Evolutionary conservation across 2,329 filamentous ascomycete genomes (phyloP).

Genomic region (Dactylellina drechsleri): DNA sequence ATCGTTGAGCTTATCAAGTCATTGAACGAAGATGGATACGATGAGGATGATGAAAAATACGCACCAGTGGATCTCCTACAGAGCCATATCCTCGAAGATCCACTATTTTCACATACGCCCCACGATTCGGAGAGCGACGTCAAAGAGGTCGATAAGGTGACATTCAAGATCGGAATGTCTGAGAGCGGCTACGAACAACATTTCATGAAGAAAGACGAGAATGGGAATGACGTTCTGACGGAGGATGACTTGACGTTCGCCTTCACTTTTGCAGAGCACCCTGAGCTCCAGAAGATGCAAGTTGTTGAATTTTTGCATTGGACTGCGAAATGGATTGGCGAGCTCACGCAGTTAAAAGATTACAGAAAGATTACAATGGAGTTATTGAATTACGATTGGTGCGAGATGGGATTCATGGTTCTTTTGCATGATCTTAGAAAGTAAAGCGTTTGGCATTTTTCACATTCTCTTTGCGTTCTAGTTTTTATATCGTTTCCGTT

Average conservation of each 20-base stretch:
- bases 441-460: conserved; percentile 15
- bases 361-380: conserved; percentile 43
- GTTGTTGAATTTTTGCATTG: conserved; percentile 51
- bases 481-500: background rate
- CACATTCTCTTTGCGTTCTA: background rate
- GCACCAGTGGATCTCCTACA: conserved; percentile 35
- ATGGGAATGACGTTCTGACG: conserved; percentile 19
- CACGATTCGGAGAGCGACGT: conserved; percentile 21
- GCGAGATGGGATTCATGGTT: conserved; percentile 46
- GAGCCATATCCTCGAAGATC: conserved; percentile 43
- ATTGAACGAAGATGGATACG: background rate
- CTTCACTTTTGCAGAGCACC: conserved; percentile 35
- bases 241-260: conserved; percentile 34
- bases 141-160: conserved; percentile 23
- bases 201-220: conserved; percentile 27
- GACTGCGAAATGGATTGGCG: conserved; percentile 40
- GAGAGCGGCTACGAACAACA: conserved; percentile 34
- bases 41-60: conserved; percentile 29
- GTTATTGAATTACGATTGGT: conserved; percentile 40
- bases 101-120: conserved; percentile 23
- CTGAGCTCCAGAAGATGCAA: conserved; percentile 45
- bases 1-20: conserved; percentile 31
- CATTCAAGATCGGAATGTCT: conserved; percentile 36
- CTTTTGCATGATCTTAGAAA: conserved; percentile 46
- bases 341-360: conserved; percentile 32